Evolutionary conservation across 305 asterid genomes (phyloP), one percentile per base, ranked within the genome.

Genomic region (Rubia tinctorum): DNA sequence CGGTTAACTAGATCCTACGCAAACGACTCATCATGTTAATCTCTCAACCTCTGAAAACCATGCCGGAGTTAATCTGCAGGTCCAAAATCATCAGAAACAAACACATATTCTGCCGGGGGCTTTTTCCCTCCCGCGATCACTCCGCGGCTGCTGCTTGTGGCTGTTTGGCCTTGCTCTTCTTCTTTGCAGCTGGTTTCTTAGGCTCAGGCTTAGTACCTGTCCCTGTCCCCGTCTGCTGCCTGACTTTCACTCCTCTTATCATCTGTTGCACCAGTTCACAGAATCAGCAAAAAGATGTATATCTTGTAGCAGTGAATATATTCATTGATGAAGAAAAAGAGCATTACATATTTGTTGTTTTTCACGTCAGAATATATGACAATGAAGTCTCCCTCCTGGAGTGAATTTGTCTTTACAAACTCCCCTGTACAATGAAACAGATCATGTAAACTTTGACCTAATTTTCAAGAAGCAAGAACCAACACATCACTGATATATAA

Each of bases 381-480:
- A 5, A 95, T 92, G 75, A 95, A 95, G 84, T 95, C 99, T 14
- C 97, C 99, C 80, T 92, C 99, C 74, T 89, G 96, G 77, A 95
- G 99, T 34, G 92, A 97, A 86, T 95, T 92, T 58, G 81, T 84
- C 69, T 88, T 84, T 74, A 92, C 98, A 69, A 92, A 95, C 71
- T 95, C 98, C 44, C 98, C 99, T 89, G 67, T 8, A 23, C 9
- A 23, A 22, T 44, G 72, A 20, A 43, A 69, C 45, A 45, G 62
- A 47, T 18, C 5, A 42, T 42, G 10, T 17, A 53, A 15, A 53
- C 11, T 45, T 14, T 12, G 11, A 45, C 59, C 7, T 53, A 6
- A 18, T 17, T 18, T 18, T 53, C 23, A 53, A 53, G 59, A 53
- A 53, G 22, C 23, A 53, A 53, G 59, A 53, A 17, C 22, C 18